Conservation (phyloP, 1,284 basidiomycete species). For the Abortiporus biennis region DNA sequence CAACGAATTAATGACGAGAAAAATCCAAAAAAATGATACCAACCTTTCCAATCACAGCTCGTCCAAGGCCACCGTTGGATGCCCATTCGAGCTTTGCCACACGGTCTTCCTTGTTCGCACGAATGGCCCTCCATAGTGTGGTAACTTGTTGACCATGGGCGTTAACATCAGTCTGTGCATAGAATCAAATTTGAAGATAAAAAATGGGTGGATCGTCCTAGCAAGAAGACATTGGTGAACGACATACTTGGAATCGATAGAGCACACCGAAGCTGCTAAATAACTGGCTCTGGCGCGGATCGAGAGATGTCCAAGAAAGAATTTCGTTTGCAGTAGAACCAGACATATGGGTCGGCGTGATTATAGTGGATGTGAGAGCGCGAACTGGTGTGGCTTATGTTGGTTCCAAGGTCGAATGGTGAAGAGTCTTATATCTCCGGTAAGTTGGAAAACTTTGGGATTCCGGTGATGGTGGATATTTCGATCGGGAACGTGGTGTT, state of each 20-base stretch:
- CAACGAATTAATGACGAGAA: conserved; percentile 13
- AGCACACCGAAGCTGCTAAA: conserved; percentile 75
- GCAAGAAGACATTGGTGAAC: conserved; percentile 8
- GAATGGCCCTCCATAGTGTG: conserved; percentile 69
- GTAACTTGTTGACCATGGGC: conserved; percentile 63
- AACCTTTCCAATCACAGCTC: conserved; percentile 78
- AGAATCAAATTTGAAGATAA: no score
- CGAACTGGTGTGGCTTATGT: conserved; percentile 13
- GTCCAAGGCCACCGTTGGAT: conserved; percentile 69
- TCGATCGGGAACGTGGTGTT: conserved; percentile 71
- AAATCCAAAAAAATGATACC: conserved; percentile 16
- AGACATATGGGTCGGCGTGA: conserved; percentile 35
- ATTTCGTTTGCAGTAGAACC: conserved; percentile 53
- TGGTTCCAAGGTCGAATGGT: conserved; percentile 23
- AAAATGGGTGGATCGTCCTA: conserved; percentile 19
- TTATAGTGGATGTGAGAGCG: conserved; percentile 11
- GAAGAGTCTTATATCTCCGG: conserved; percentile 28
- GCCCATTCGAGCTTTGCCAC: conserved; percentile 84
- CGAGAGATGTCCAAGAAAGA: conserved; percentile 79
- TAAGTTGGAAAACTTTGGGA: conserved; percentile 31
- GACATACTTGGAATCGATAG: conserved; percentile 73
- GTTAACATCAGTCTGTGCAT: conserved; percentile 52
- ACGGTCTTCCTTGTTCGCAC: conserved; percentile 75
- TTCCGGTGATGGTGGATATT: conserved; percentile 47
- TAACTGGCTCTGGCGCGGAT: conserved; percentile 73